Evolutionary conservation across 73 alveolate genomes (phyloP), one percentile per base, ranked within the genome.

Genomic region (Uronychia setigera): DNA sequence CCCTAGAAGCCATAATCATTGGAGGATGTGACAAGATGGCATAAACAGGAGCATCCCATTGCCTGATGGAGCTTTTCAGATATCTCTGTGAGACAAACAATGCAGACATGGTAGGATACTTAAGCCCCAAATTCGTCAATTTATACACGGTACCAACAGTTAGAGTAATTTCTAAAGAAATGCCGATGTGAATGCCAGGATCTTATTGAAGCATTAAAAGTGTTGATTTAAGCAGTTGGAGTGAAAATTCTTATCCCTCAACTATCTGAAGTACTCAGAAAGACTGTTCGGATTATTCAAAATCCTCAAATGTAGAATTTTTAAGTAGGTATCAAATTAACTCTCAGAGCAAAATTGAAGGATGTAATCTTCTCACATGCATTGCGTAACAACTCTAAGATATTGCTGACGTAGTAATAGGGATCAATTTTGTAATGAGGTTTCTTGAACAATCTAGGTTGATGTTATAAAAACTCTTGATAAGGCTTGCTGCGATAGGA

Each of bases 21-120:
- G 92, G 92, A 29, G 95, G 95, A 9, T 59, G 80, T 35, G 95
- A 89, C 79, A 79, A 77, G 67, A 80, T 89, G 76, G 92, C 88
- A 0, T 86, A 84, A 59, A 78, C 75, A 67, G 88, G 88, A 1
- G 95, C 95, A 5, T 78, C 89, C 19, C 30, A 32, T 28, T 77
- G 92, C 60, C 76, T 89, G 11, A 59, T 57, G 0, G 76, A 84
- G 34, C 77, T 89, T 26, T n/a, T 84, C 29, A 77, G 60, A 58
- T 58, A 89, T 46, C 78, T 89, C 0, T 80, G 76, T 26, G 90
- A 89, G 59, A 84, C 83, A 9, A 30, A 74, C 19, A 78, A 84
- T 67, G 80, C 57, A 1, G 79, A 19, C 0, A 26, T 89, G 19
- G 35, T 30, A n/a, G 89, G 82, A 27, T 84, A 34, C 79, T 26